Conservation (phyloP, 163 green algal genomes). For the Chlamydomonas reinhardtii region DNA sequence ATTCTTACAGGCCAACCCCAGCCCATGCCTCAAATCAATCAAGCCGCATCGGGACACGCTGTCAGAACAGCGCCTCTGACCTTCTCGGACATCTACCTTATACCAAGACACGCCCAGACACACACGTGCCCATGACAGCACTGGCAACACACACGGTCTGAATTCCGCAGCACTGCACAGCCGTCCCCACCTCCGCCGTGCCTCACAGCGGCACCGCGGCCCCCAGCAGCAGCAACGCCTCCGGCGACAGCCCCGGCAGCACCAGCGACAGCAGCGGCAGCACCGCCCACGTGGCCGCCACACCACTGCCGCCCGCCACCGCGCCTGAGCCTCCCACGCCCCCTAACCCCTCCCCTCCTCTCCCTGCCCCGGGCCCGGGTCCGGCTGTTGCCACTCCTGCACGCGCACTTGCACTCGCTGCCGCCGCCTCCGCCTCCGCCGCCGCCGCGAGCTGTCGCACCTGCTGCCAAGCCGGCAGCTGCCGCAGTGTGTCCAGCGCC, state of each 20-base stretch:
- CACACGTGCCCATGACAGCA: too few species aligned
- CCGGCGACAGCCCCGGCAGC: slow-evolving; percentile 18
- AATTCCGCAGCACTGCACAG: too few species aligned
- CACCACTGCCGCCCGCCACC: not conserved
- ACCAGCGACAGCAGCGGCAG: slow-evolving; percentile 45
- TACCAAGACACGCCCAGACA: too few species aligned
- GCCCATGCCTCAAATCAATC: too few species aligned
- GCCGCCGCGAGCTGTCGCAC: not conserved
- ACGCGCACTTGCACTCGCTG: not conserved
- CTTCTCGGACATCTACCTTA: too few species aligned
- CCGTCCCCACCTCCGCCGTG: too few species aligned
- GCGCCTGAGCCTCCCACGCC: not conserved
- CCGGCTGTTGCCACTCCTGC: too few species aligned
- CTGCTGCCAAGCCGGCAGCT: slow-evolving; percentile 36
- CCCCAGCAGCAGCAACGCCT: slow-evolving; percentile 43
- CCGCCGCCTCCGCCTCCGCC: not conserved
- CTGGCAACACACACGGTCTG: too few species aligned
- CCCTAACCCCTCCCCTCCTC: not conserved
- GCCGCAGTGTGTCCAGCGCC: slow-evolving; percentile 3
- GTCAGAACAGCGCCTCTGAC: too few species aligned
- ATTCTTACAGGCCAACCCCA: too few species aligned
- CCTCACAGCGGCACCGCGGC: not conserved
- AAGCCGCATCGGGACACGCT: too few species aligned
- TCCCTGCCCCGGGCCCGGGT: too few species aligned
- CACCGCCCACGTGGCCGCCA: slow-evolving; percentile 13